phyloP scores from a whole-genome alignment of 768 basidiomycete species.

The Russula olivacea region DNA sequence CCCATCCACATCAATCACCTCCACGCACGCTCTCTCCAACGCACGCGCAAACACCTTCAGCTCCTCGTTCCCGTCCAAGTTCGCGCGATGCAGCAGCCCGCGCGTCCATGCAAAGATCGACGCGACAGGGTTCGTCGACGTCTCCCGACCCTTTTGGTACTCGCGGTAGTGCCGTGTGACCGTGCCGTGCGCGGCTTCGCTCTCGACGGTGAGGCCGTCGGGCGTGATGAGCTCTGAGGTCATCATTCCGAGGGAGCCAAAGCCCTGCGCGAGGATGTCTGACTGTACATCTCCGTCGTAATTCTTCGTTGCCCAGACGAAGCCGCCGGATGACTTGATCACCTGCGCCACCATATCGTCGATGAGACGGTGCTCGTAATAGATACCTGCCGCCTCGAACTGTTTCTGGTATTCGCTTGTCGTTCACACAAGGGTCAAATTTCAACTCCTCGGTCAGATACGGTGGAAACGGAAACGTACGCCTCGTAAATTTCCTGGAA shows the following conservation, averaged over 20 bases:
- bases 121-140: constrained; percentile 97
- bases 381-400: constrained; percentile 67
- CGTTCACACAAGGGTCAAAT: background rate
- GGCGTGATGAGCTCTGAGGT: constrained; percentile 93
- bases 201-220: constrained; percentile 87
- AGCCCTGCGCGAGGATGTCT: constrained; percentile 96
- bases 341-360: constrained; percentile 99
- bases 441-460: background rate
- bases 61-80: constrained; percentile 76
- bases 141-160: constrained; percentile 95
- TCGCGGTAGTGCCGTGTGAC: constrained; percentile 97
- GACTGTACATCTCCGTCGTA: constrained; percentile 60
- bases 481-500: constrained; percentile 94
- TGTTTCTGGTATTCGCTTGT: constrained; percentile 58
- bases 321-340: constrained; percentile 91
- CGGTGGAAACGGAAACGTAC: constrained; percentile 32
- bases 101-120: constrained; percentile 99
- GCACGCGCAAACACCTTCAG: constrained; percentile 69
- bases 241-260: constrained; percentile 98
- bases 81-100: constrained; percentile 87
- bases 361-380: constrained; percentile 95
- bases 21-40: constrained; percentile 83
- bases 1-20: constrained; percentile 84
- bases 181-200: constrained; percentile 94
- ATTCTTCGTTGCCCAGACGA: constrained; percentile 67